These are phyloP conservation scores for Puccinia coronata DNA, from an alignment of 1,284 basidiomycete genomes.

Conservation along the genomic window DNA sequence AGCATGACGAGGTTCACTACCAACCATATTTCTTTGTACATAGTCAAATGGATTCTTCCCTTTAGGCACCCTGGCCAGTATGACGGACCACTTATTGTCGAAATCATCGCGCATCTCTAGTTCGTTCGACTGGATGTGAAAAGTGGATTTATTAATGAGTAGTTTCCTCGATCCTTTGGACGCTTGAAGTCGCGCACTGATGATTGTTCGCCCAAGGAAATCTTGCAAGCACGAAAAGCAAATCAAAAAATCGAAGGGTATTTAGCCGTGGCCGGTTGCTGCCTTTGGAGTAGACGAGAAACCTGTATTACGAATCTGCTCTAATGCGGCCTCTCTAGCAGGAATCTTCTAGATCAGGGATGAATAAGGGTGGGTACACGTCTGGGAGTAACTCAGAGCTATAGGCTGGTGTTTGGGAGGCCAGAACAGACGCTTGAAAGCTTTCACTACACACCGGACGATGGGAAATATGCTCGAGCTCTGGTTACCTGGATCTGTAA, in stretches of 20 bases:
- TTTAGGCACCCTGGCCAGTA: background rate
- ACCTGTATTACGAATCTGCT: background rate
- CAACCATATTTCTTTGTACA: slow-evolving; percentile 17
- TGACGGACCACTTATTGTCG: background rate
- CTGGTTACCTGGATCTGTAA: background rate
- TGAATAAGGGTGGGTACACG: background rate
- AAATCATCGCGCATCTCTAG: slow-evolving; percentile 14
- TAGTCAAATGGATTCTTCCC: slow-evolving; percentile 12
- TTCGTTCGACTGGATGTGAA: background rate
- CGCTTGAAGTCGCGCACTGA: background rate
- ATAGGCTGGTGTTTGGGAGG: background rate
- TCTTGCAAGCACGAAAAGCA: background rate
- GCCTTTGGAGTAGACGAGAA: background rate
- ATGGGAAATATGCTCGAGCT: background rate
- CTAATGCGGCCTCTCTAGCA: background rate
- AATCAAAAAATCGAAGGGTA: background rate
- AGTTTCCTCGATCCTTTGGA: background rate
- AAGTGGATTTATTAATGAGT: background rate
- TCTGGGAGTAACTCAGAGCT: no score
- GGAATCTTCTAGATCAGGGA: background rate
- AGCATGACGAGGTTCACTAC: background rate
- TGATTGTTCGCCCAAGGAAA: background rate
- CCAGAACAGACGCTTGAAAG: background rate
- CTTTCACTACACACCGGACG: background rate
- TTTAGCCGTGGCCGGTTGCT: background rate